Conservation (phyloP, 1,284 basidiomycete genomes). For the Cutaneotrichosporon cavernicola region DNA sequence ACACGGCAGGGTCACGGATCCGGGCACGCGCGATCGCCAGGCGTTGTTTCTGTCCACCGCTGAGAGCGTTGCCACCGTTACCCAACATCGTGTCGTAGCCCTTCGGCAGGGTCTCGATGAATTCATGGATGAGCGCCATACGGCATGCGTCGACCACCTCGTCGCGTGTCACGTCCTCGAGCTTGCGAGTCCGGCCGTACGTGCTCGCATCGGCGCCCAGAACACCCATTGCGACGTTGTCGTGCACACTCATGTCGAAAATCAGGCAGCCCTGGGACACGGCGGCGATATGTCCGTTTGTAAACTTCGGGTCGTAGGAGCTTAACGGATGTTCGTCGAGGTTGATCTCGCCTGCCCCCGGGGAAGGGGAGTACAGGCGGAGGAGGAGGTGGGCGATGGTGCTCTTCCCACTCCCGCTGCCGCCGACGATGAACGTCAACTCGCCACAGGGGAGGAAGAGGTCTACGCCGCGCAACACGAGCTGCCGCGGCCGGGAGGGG, state of each 20-base stretch:
- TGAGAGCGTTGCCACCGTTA: slow-evolving; percentile 70
- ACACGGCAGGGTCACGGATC: slow-evolving; percentile 79
- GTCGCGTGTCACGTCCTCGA: slow-evolving; percentile 60
- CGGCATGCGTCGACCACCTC: slow-evolving; percentile 79
- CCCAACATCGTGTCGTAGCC: slow-evolving; percentile 85
- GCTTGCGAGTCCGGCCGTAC: slow-evolving; percentile 35
- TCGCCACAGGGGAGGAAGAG: slow-evolving; percentile 75
- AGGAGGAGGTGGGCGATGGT: slow-evolving; percentile 81
- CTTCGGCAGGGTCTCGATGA: slow-evolving; percentile 74
- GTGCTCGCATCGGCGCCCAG: slow-evolving; percentile 57
- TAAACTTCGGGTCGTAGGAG: slow-evolving; percentile 74
- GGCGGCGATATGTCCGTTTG: slow-evolving; percentile 68
- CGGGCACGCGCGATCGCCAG: slow-evolving; percentile 86
- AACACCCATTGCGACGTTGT: slow-evolving; percentile 82
- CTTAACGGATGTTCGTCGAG: slow-evolving; percentile 79
- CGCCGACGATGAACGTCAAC: slow-evolving; percentile 88
- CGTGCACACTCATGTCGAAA: slow-evolving; percentile 77
- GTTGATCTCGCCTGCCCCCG: slow-evolving; percentile 60
- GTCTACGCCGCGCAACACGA: slow-evolving; percentile 55
- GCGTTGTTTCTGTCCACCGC: slow-evolving; percentile 91
- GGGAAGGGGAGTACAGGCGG: slow-evolving; percentile 67
- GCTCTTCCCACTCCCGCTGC: slow-evolving; percentile 89
- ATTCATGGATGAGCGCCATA: slow-evolving; percentile 85
- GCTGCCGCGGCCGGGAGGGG: slow-evolving; percentile 64
- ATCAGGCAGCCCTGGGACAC: slow-evolving; percentile 76